Base-by-base conservation (phyloP, 192 early-diverging fungal genomes). In the Gaertneriomyces sp. region DNA sequence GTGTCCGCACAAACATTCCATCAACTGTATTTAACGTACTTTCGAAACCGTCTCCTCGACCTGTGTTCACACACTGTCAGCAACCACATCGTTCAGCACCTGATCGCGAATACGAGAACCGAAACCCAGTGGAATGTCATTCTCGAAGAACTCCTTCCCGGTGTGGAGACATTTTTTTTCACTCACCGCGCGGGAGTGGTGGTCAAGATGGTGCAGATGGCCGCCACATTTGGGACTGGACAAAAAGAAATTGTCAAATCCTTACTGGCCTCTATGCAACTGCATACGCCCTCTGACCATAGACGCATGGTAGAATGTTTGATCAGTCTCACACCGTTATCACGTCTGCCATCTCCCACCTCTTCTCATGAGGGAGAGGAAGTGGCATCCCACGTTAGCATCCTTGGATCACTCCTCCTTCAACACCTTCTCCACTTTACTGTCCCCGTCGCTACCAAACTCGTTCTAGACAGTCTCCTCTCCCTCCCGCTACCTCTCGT, bases 11-110 rank as follows among this genome's bases (percentile, higher is more conserved):
- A 55, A 9, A 59, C 86, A 16, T 88, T 84, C 72, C 86, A 86
- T 59, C 73, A 79, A 39, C 68, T 92, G 11, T 91, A 88, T 69
- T 72, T 64, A 6, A 77, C 74, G 9, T 87, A 89, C 70, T 87
- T 94, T 64, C 76, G 84, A 39, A 72, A 69, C 12, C 78, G 79
- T 33, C 69, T 92, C 14, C 71, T 77, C 47, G 77, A 84, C 52
- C 80, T 91, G 38, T 86, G 85, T 47, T 62, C 73, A 43, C 83
- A 93, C 68, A 87, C 85, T 38, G 78, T 85, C 16, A 80, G 88
- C 67, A 94, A 94, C 70, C 93, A 92, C 77, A 91, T 94, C 1
- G 88, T 94, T 11, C 92, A 94, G 73, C 78, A 83, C 40, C 72
- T 92, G 66, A 81, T 92, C 45, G 74, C 74, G 42, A 72, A 88